Conservation (phyloP, 306 rosid species). For the Myrica gale region DNA sequence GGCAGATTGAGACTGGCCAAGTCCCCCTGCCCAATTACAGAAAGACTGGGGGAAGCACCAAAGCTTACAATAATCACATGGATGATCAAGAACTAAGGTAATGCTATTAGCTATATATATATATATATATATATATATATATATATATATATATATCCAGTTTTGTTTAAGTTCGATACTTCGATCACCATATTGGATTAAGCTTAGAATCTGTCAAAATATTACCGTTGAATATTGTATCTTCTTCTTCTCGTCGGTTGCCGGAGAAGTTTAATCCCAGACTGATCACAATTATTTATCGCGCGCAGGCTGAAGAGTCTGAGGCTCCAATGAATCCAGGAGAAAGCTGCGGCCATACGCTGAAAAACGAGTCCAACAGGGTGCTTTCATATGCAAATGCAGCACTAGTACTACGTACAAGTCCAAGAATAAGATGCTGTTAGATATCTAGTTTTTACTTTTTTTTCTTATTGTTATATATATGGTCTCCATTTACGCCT, state of each 20-base stretch:
- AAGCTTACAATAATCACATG: conserved; percentile 28
- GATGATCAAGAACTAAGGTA: conserved; percentile 55
- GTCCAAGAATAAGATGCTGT: background rate
- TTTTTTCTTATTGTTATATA: background rate
- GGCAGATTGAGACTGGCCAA: conserved; percentile 59
- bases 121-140: too few relatives aligned
- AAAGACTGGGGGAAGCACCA: conserved; percentile 24
- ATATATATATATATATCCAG: background rate
- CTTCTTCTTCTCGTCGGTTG: too few relatives aligned
- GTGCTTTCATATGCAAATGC: background rate
- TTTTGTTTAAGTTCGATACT: too few relatives aligned
- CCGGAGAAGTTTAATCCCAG: background rate
- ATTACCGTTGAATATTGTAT: background rate
- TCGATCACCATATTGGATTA: background rate
- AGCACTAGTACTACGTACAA: background rate
- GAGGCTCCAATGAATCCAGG: background rate
- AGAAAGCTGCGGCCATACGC: background rate
- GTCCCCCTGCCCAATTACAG: conserved; percentile 68
- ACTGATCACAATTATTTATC: background rate
- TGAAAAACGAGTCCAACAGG: too few relatives aligned
- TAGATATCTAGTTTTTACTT: background rate
- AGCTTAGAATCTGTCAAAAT: background rate
- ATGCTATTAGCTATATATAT: background rate
- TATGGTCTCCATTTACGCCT: background rate
- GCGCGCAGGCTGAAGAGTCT: background rate